Conservation (phyloP, 2,329 filamentous ascomycete species). For the Periconia sp. region DNA sequence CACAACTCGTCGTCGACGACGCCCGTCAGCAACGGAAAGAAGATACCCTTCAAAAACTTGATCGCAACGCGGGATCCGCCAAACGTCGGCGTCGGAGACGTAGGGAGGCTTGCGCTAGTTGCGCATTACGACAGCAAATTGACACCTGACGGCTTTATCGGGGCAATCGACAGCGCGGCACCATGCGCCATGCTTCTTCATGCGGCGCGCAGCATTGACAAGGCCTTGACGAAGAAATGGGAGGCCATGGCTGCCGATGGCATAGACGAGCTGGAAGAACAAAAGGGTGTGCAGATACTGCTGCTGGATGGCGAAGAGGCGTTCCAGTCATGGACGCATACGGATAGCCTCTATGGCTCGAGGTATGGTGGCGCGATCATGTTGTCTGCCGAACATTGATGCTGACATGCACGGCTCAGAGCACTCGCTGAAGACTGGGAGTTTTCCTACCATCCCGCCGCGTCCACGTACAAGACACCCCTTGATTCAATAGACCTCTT, state of each 20-base stretch:
- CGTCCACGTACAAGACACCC: conserved; percentile 75
- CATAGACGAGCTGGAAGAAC: conserved; percentile 64
- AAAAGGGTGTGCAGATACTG: conserved; percentile 85
- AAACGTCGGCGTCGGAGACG: conserved; percentile 74
- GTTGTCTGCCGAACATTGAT: not conserved
- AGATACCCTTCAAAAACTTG: conserved; percentile 86
- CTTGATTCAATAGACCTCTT: conserved; percentile 87
- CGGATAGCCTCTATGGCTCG: conserved; percentile 89
- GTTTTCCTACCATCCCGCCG: conserved; percentile 67
- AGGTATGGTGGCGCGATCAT: conserved; percentile 58
- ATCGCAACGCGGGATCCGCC: conserved; percentile 92
- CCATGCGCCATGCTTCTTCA: conserved; percentile 95
- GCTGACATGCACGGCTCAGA: conserved; percentile 32
- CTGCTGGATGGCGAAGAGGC: conserved; percentile 95
- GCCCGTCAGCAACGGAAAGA: conserved; percentile 72
- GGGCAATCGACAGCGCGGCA: conserved; percentile 90
- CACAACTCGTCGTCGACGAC: conserved; percentile 90
- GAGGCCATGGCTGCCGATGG: conserved; percentile 64
- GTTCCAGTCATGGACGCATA: conserved; percentile 78
- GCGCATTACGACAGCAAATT: conserved; percentile 94
- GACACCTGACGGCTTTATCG: conserved; percentile 84
- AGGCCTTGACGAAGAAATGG: conserved; percentile 86
- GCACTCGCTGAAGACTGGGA: conserved; percentile 88
- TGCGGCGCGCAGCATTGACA: conserved; percentile 79
- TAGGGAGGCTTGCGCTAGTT: conserved; percentile 82